A percentile compares a stretch with the other conserved stretches of the same genome.
phyloP scores from a whole-genome alignment of 1,284 basidiomycete species.

The Pseudozyma sp. region DNA sequence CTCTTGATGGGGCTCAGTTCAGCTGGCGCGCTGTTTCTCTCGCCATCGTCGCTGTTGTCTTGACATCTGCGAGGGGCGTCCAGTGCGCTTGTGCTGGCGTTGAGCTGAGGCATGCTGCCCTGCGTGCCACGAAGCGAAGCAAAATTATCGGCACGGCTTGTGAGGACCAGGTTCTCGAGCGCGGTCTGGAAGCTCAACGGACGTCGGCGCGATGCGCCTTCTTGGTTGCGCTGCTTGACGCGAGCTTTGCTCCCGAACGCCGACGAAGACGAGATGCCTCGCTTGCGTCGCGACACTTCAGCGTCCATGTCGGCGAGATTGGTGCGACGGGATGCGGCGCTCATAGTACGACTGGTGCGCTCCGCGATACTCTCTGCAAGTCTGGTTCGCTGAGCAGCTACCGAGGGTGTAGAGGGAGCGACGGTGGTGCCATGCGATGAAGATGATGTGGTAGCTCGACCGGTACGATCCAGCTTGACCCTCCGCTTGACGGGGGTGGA shows the following conservation, averaged over 20 bases:
- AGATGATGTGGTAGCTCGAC: constrained; percentile 18
- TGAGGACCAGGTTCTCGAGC: constrained; percentile 51
- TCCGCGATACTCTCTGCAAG: constrained; percentile 30
- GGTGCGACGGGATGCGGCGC: constrained; percentile 31
- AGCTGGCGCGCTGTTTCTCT: constrained; percentile 42
- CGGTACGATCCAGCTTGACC: constrained; percentile 15
- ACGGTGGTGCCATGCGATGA: constrained; percentile 17
- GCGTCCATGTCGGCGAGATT: constrained; percentile 27
- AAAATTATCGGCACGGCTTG: constrained; percentile 42
- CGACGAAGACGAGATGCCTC: constrained; percentile 57
- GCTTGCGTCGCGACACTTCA: constrained; percentile 35
- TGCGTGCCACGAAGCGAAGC: constrained; percentile 42
- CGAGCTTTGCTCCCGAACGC: constrained; percentile 60
- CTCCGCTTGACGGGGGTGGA: constrained; percentile 35
- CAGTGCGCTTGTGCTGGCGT: constrained; percentile 38
- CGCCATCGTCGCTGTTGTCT: constrained; percentile 11
- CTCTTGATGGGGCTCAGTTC: constrained; percentile 41
- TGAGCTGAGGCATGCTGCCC: constrained; percentile 40
- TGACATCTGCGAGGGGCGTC: constrained; percentile 31
- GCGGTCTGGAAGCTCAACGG: constrained; percentile 62
- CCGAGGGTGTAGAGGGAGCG: constrained; percentile 9
- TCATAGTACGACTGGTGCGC: constrained; percentile 29
- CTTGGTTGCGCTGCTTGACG: constrained; percentile 58
- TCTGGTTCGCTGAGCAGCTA: constrained; percentile 10
- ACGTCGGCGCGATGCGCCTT: constrained; percentile 40